phyloP scores from a whole-genome alignment of 805 yeast genomes.

The Kuraishia floccosa region DNA sequence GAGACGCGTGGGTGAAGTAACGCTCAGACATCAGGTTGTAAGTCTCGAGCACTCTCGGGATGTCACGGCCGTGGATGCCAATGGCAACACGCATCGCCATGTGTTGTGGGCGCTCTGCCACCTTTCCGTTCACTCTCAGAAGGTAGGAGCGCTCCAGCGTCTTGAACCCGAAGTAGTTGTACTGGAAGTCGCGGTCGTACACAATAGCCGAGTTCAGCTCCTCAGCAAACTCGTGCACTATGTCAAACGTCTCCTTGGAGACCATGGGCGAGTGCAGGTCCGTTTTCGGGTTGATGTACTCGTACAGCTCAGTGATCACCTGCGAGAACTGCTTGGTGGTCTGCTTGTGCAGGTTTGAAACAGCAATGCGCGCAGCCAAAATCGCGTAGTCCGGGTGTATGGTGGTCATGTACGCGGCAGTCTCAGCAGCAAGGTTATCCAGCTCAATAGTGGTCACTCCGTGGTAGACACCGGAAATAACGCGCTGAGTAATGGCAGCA shows the following conservation, averaged over 20 bases:
- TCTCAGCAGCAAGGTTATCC: conserved; percentile 80
- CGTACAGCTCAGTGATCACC: conserved; percentile 62
- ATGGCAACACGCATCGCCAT: conserved; percentile 51
- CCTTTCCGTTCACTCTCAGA: conserved; percentile 40
- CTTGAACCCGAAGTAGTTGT: conserved; percentile 51
- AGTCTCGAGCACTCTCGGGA: conserved; percentile 39
- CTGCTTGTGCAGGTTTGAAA: conserved; percentile 89
- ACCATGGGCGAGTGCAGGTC: conserved; percentile 58
- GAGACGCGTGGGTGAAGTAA: conserved; percentile 51
- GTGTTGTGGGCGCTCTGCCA: conserved; percentile 53
- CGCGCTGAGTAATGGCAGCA: conserved; percentile 90
- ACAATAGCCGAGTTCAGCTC: conserved; percentile 64
- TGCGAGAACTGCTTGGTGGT: conserved; percentile 79
- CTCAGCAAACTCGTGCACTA: conserved; percentile 53
- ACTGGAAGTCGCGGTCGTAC: conserved; percentile 53
- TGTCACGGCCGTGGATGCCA: conserved; percentile 48
- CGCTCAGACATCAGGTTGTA: conserved; percentile 49
- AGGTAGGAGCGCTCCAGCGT: conserved; percentile 50
- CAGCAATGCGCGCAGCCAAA: conserved; percentile 91
- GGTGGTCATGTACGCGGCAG: conserved; percentile 96
- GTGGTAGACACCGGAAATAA: conserved; percentile 91
- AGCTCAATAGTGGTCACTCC: conserved; percentile 92
- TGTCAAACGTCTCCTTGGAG: conserved; percentile 50
- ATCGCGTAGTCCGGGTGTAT: conserved; percentile 96
- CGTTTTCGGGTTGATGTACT: conserved; percentile 74